Evolutionary conservation across 2,329 filamentous ascomycete species (phyloP).

Genomic region (Knufia petricola): DNA sequence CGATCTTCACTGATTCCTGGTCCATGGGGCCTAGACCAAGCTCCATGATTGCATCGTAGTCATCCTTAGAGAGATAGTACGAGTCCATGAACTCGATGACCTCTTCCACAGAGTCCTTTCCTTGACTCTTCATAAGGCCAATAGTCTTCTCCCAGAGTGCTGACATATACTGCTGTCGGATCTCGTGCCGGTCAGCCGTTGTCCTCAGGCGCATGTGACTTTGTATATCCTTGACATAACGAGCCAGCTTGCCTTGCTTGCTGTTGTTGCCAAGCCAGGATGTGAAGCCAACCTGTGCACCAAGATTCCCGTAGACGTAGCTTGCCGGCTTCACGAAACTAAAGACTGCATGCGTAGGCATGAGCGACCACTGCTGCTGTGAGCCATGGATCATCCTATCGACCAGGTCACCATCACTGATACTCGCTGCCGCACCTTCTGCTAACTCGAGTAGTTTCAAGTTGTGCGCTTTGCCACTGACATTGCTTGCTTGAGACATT

Average conservation of each 20-base stretch:
- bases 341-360: slow-evolving; percentile 93
- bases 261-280: slow-evolving; percentile 94
- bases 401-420: slow-evolving; percentile 91
- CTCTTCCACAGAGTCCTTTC: slow-evolving; percentile 69
- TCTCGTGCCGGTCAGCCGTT: slow-evolving; percentile 84
- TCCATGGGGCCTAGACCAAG: slow-evolving; percentile 79
- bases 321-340: slow-evolving; percentile 88
- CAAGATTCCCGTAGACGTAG: slow-evolving; percentile 70
- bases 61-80: slow-evolving; percentile 89
- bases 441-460: slow-evolving; percentile 78
- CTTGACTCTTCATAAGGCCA: slow-evolving; percentile 62
- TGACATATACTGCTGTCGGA: slow-evolving; percentile 89
- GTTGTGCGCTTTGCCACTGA: slow-evolving; percentile 57
- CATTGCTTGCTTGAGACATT: slow-evolving; percentile 55
- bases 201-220: slow-evolving; percentile 89
- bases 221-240: slow-evolving; percentile 86
- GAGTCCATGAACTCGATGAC: slow-evolving; percentile 95
- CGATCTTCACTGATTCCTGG: slow-evolving; percentile 65
- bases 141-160: slow-evolving; percentile 75
- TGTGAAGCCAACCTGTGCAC: slow-evolving; percentile 65
- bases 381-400: slow-evolving; percentile 97
- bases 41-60: slow-evolving; percentile 88
- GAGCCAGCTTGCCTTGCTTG: slow-evolving; percentile 65
- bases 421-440: slow-evolving; percentile 84
- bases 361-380: slow-evolving; percentile 96